phyloP scores from a whole-genome alignment of 371 early-diverging fungal genomes.

The Mucor saturninus region DNA sequence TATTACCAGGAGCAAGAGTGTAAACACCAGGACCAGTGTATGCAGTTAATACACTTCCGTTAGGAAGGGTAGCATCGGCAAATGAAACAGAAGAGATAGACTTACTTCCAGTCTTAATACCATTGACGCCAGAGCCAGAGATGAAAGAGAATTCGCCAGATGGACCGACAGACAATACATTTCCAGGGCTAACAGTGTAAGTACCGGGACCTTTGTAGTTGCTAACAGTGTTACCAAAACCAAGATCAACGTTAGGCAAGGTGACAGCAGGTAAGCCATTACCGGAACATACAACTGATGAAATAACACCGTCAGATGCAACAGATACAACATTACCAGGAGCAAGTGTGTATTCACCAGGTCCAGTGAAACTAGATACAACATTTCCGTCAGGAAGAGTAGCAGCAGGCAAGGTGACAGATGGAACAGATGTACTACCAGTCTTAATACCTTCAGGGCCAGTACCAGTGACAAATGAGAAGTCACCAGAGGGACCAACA shows the following conservation, averaged over 20 bases:
- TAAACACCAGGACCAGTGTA: constrained; percentile 13
- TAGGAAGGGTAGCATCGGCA: neutral
- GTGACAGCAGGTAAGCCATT: neutral
- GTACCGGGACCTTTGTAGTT: neutral
- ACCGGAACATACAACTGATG: neutral
- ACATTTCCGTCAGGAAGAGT: no score
- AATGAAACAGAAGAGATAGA: neutral
- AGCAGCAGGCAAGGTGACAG: no score
- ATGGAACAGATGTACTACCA: no score
- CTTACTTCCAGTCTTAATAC: neutral
- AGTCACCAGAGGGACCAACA: neutral
- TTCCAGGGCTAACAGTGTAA: neutral
- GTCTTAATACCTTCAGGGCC: neutral
- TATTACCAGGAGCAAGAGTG: neutral
- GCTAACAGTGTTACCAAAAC: neutral
- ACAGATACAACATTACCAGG: constrained; percentile 12
- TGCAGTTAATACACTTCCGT: neutral
- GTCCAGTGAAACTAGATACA: no score
- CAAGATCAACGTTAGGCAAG: neutral
- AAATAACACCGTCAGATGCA: neutral
- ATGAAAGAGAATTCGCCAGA: neutral
- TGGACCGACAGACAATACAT: neutral
- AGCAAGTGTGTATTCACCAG: neutral
- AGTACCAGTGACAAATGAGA: neutral
- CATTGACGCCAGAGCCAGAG: neutral